Evolutionary conservation across 2,329 filamentous ascomycete genomes (phyloP).

Genomic region (Aureobasidium sp.): DNA sequence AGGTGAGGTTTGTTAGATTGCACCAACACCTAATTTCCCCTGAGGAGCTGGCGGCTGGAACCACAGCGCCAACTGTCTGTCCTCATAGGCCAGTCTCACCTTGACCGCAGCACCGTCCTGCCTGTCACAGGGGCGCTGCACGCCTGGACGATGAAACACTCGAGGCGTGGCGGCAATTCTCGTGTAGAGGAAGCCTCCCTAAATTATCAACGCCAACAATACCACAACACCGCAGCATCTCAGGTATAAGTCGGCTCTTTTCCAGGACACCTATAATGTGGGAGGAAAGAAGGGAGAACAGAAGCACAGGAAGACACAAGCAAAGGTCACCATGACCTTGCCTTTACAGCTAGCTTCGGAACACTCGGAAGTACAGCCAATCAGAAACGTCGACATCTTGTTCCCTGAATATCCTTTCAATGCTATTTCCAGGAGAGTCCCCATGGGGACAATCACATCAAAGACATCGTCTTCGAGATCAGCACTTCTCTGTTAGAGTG

Average conservation of each 20-base stretch:
- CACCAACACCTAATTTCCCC: constrained; percentile 7
- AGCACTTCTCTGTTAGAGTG: not conserved
- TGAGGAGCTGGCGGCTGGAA: not conserved
- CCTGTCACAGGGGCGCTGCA: constrained; percentile 1
- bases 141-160: not conserved
- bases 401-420: not conserved
- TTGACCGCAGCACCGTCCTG: not conserved
- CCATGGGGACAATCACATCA: constrained; percentile 17
- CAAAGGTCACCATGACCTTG: not conserved
- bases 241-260: not conserved
- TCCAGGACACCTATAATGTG: no score
- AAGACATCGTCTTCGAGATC: not conserved
- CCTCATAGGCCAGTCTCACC: not conserved
- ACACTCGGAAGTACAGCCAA: not conserved
- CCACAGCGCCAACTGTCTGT: not conserved
- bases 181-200: not conserved
- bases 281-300: not conserved
- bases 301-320: constrained; percentile 4
- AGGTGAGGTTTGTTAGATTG: constrained; percentile 2
- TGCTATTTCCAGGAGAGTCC: not conserved
- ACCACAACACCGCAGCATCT: not conserved
- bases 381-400: not conserved
- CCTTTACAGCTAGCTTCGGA: not conserved
- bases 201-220: not conserved
- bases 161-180: not conserved